Base-by-base conservation (phyloP, 257 asterid genomes). In the Solanum ossicruentum region DNA sequence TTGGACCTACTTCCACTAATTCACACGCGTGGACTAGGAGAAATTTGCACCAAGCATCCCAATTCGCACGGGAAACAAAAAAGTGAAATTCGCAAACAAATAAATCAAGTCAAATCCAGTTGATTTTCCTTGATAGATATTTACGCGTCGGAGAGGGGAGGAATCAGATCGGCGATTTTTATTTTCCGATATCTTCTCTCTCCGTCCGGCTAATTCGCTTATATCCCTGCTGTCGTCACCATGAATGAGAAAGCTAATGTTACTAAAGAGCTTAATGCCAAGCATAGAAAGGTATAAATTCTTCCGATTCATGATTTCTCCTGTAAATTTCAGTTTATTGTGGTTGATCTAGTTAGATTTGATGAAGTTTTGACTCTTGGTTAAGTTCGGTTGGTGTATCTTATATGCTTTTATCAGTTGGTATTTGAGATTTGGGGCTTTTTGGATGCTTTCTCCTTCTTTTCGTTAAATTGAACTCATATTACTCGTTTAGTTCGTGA, bases 241-340 rank as follows among this genome's bases (percentile, higher is more conserved):
- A 97, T 97, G 99, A 97, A 97, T 61, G 94, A 90, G 94, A 97
- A 97, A 89, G 98, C 99, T 70, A 90, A 85, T 90, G 99, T 97
- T 63, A 91, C 98, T 88, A 97, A 95, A 85, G 99, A 97, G 95
- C 99, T 97, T 80, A 97, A 95, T 87, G 97, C 96, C 85, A 93
- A 86, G 90, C 99, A 97, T 84, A 88, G 98, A 78, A 97, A 97
- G 99, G 99, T 97, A 70, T 18, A 8, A 15, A 84, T 85, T 83
- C 7, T 20, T 85, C 52, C 47, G 52, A 2, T 60, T 88, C n/a
- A 28, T 36, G 12, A 63, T 82, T 85, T 72, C 9, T 45, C 41
- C 15, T 15, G 43, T 41, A 13, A 16, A 15, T 84, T 51, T 18
- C 26, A 45, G 51, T 28, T 86, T 84, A 45, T 58, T 85, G 52